Evolutionary conservation across 2,329 filamentous ascomycete genomes (phyloP).

Genomic region (Diaporthe destruens): DNA sequence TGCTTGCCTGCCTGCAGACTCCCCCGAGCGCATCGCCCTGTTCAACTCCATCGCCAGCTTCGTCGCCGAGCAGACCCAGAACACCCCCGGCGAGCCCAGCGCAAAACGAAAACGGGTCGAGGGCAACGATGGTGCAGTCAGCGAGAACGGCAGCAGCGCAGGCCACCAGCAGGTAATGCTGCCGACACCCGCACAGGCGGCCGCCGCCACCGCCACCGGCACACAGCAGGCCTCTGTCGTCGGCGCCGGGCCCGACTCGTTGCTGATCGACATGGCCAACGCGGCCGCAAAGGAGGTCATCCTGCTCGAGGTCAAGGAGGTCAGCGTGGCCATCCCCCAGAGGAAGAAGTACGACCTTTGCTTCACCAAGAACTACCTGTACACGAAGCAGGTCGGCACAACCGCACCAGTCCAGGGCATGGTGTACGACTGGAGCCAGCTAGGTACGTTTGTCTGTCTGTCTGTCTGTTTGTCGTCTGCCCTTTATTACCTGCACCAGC

Average conservation of each 20-base stretch:
- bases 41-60: conserved; percentile 61
- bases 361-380: conserved; percentile 70
- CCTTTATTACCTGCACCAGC: too few species aligned
- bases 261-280: conserved; percentile 41
- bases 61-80: conserved; percentile 37
- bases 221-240: conserved; percentile 20
- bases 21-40: conserved; percentile 61
- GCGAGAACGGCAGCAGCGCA: conserved; percentile 20
- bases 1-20: conserved; percentile 54
- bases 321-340: conserved; percentile 75
- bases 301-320: conserved; percentile 72
- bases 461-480: neutral
- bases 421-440: conserved; percentile 71
- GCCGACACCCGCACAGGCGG: conserved; percentile 14
- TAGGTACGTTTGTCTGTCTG: conserved; percentile 60
- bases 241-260: conserved; percentile 41
- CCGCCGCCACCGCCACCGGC: conserved; percentile 22
- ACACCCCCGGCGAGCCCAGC: conserved; percentile 35
- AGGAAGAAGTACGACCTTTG: conserved; percentile 77
- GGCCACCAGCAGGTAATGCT: conserved; percentile 35
- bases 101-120: conserved; percentile 41
- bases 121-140: conserved; percentile 3
- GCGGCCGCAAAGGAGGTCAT: conserved; percentile 64
- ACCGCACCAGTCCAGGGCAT: conserved; percentile 65
- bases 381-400: conserved; percentile 66